phyloP scores from a whole-genome alignment of 2,329 filamentous ascomycete species.

The Trichoderma sp. region DNA sequence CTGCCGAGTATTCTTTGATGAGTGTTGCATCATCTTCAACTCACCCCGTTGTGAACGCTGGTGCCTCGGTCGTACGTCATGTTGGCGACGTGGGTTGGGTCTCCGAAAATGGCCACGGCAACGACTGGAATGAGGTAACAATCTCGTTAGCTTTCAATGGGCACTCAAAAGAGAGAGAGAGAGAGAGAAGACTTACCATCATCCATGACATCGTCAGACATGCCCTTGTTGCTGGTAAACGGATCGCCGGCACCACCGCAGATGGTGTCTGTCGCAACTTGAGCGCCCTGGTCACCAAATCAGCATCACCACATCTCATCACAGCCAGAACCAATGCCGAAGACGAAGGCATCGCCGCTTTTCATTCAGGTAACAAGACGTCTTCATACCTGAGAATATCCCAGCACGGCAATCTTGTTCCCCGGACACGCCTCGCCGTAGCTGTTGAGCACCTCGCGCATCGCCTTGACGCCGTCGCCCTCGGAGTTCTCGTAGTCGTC shows the following conservation, averaged over 20 bases:
- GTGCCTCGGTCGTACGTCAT: slow-evolving; percentile 44
- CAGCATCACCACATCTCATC: neutral
- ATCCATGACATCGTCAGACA: slow-evolving; percentile 38
- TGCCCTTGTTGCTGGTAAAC: slow-evolving; percentile 35
- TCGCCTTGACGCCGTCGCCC: slow-evolving; percentile 37
- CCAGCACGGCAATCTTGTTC: slow-evolving; percentile 47
- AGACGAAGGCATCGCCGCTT: neutral
- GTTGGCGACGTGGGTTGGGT: slow-evolving; percentile 45
- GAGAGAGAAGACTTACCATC: slow-evolving; percentile 37
- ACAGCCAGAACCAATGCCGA: neutral
- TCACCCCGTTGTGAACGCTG: slow-evolving; percentile 44
- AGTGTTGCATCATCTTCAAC: slow-evolving; percentile 29
- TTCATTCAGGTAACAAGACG: neutral
- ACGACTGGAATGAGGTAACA: slow-evolving; percentile 39
- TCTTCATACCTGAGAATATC: slow-evolving; percentile 45
- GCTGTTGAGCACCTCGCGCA: slow-evolving; percentile 38
- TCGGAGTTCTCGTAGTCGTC: slow-evolving; percentile 43
- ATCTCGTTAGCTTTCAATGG: neutral
- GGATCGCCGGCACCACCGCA: slow-evolving; percentile 41
- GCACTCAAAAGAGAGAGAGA: too few species aligned
- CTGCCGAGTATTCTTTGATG: neutral
- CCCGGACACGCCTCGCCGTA: slow-evolving; percentile 44
- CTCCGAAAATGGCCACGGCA: slow-evolving; percentile 46
- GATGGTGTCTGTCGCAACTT: slow-evolving; percentile 43
- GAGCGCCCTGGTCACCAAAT: slow-evolving; percentile 40